phyloP scores from a whole-genome alignment of 768 basidiomycete species.

The Podaxis sp. region DNA sequence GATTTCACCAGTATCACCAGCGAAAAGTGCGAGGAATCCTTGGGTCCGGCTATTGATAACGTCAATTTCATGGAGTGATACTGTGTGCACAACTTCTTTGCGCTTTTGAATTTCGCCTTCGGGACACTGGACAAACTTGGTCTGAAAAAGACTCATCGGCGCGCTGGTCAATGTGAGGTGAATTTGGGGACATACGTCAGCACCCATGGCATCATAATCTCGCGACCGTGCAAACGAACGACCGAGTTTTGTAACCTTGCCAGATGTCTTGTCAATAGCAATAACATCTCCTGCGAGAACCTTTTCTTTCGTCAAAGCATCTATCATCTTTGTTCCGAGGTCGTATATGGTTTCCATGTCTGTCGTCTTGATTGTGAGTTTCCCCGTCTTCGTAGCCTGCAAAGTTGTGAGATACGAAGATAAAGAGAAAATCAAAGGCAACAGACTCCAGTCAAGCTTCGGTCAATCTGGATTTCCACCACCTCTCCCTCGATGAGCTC shows the following conservation, averaged over 20 bases:
- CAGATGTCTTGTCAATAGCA: slow-evolving; percentile 95
- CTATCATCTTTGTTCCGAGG: slow-evolving; percentile 98
- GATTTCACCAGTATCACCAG: slow-evolving; percentile 98
- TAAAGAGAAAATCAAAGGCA: slow-evolving; percentile 9
- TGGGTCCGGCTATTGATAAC: slow-evolving; percentile 99
- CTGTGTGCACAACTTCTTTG: slow-evolving; percentile 96
- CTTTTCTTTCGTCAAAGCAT: slow-evolving; percentile 95
- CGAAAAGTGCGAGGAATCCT: slow-evolving; percentile 93
- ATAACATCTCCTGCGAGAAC: slow-evolving; percentile 94
- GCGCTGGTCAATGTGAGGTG: not conserved
- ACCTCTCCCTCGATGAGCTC: slow-evolving; percentile 98
- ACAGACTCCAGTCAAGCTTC: slow-evolving; percentile 89
- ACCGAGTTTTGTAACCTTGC: slow-evolving; percentile 94
- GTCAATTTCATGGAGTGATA: slow-evolving; percentile 97
- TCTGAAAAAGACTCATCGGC: slow-evolving; percentile 45
- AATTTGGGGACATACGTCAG: slow-evolving; percentile 67
- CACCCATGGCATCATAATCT: slow-evolving; percentile 99
- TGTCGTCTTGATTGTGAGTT: slow-evolving; percentile 95
- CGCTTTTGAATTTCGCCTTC: slow-evolving; percentile 98
- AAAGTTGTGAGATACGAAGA: slow-evolving; percentile 3
- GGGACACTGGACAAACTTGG: slow-evolving; percentile 97
- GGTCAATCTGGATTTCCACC: slow-evolving; percentile 97
- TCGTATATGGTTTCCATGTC: slow-evolving; percentile 99
- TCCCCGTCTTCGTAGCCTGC: slow-evolving; percentile 96
- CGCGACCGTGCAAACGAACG: slow-evolving; percentile 95